Evolutionary conservation across 768 basidiomycete species (phyloP).

Genomic region (Lentinula sp.): DNA sequence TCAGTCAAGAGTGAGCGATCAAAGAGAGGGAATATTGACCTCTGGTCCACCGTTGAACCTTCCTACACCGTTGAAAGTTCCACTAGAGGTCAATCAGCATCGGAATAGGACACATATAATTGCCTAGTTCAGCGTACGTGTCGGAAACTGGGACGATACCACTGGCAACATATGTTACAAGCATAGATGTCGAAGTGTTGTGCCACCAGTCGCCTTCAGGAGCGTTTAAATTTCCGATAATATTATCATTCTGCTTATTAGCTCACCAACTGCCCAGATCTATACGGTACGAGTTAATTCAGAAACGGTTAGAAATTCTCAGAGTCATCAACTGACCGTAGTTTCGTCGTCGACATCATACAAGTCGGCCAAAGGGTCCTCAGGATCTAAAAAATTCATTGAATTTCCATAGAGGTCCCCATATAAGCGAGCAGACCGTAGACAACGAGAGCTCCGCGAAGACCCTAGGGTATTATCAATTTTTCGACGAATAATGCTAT

Average conservation of each 20-base stretch:
- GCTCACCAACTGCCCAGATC: conserved; percentile 2
- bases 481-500: background rate
- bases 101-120: too few species aligned
- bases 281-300: background rate
- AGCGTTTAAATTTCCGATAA: background rate
- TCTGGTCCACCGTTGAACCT: conserved; percentile 31
- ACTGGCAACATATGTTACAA: conserved; percentile 15
- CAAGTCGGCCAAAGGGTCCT: conserved; percentile 32
- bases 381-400: conserved; percentile 16
- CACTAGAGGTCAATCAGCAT: background rate
- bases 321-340: background rate
- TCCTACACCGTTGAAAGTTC: conserved; percentile 15
- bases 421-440: conserved; percentile 20
- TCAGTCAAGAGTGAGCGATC: background rate
- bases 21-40: conserved; percentile 13
- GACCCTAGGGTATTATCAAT: conserved; percentile 12
- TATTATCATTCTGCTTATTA: conserved; percentile 17
- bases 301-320: background rate
- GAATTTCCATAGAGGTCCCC: background rate
- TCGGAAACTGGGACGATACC: conserved; percentile 25
- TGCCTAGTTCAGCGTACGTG: conserved; percentile 23
- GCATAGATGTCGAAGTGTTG: conserved; percentile 15
- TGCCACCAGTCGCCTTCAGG: conserved; percentile 38
- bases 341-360: conserved; percentile 30
- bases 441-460: conserved; percentile 27